phyloP scores from a whole-genome alignment of 176 grass and related monocot genomes.

The Hyparrhenia diplandra region DNA sequence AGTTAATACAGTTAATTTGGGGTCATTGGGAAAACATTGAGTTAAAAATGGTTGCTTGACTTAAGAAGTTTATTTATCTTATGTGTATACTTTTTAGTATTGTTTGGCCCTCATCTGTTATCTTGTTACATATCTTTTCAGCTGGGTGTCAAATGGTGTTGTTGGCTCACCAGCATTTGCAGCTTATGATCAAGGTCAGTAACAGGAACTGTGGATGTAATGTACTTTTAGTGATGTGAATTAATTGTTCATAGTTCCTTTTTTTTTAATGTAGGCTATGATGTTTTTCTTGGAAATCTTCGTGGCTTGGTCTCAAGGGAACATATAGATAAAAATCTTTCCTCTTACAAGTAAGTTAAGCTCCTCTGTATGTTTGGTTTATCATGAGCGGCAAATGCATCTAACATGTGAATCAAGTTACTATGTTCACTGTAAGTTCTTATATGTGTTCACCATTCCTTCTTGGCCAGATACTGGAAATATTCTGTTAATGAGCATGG shows the following conservation, averaged over 20 bases:
- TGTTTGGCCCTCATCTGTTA: slow-evolving; percentile 3
- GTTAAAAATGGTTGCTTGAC: background rate
- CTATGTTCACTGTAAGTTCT: background rate
- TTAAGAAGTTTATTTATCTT: background rate
- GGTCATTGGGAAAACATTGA: background rate
- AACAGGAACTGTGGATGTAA: slow-evolving; percentile 20
- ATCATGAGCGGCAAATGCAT: background rate
- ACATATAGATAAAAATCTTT: slow-evolving; percentile 78
- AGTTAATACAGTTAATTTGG: background rate
- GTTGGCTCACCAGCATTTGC: slow-evolving; percentile 99
- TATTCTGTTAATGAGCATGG: slow-evolving; percentile 98
- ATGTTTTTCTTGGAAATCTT: slow-evolving; percentile 97
- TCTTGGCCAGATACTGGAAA: slow-evolving; percentile 78
- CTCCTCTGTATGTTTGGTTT: slow-evolving; percentile 2
- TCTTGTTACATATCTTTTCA: slow-evolving; percentile 17
- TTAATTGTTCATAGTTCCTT: background rate
- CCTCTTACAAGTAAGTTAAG: slow-evolving; percentile 82
- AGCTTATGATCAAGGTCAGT: slow-evolving; percentile 92
- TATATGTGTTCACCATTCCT: background rate
- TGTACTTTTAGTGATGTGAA: background rate
- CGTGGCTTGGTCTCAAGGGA: slow-evolving; percentile 93
- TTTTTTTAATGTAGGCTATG: slow-evolving; percentile 62
- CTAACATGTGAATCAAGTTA: background rate
- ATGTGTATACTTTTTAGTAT: background rate
- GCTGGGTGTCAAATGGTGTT: slow-evolving; percentile 98